Conservation (phyloP, 1,284 basidiomycete species). For the Ganoderma lucidum region DNA sequence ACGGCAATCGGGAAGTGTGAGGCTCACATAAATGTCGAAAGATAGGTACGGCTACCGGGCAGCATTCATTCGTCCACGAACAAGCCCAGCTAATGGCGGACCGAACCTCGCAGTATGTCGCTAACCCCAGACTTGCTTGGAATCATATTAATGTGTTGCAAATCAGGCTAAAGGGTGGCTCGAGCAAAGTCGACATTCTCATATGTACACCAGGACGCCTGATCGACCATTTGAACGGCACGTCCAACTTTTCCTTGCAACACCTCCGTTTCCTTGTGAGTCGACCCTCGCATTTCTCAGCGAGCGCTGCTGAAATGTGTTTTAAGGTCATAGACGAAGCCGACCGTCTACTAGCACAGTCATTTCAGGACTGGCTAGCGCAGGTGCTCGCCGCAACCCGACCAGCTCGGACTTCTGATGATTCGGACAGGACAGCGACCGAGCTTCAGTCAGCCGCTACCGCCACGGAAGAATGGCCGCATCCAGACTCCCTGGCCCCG, state of each 20-base stretch:
- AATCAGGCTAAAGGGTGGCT: constrained; percentile 72
- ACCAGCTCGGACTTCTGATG: constrained; percentile 46
- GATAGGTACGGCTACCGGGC: constrained; percentile 85
- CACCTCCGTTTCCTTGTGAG: constrained; percentile 91
- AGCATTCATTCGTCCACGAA: constrained; percentile 86
- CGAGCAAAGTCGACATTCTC: constrained; percentile 91
- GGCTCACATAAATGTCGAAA: constrained; percentile 37
- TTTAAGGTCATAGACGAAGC: constrained; percentile 95
- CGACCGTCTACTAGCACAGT: constrained; percentile 92
- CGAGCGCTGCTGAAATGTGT: not conserved
- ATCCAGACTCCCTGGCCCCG: constrained; percentile 68
- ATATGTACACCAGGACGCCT: constrained; percentile 96
- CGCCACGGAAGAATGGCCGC: constrained; percentile 26
- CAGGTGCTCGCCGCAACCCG: constrained; percentile 80
- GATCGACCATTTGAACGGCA: constrained; percentile 92
- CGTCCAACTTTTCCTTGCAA: constrained; percentile 90
- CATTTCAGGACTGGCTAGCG: constrained; percentile 95
- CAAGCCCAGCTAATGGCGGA: constrained; percentile 76
- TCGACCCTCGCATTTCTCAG: not conserved
- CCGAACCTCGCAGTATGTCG: constrained; percentile 52
- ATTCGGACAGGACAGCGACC: not conserved
- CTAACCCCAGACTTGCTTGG: too few relatives aligned
- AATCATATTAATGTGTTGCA: not conserved
- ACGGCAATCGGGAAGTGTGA: not conserved
- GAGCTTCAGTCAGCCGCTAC: not conserved